These are phyloP conservation scores for Byssothecium circinans DNA, from an alignment of 2,329 filamentous ascomycete genomes.

Conservation along the genomic window DNA sequence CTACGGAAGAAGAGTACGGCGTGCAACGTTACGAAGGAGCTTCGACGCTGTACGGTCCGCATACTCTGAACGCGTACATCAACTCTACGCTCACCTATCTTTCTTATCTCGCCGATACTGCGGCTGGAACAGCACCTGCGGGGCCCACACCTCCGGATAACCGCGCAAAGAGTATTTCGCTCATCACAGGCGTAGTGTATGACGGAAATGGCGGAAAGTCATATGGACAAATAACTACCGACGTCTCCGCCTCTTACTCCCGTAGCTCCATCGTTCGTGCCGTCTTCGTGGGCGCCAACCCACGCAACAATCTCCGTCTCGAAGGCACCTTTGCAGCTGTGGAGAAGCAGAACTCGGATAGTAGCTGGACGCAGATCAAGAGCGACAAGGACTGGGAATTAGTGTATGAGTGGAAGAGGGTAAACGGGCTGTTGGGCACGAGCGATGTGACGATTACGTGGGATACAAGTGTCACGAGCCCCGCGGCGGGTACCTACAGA, in stretches of 20 bases:
- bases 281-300: slow-evolving; percentile 83
- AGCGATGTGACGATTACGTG: slow-evolving; percentile 80
- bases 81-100: slow-evolving; percentile 78
- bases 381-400: slow-evolving; percentile 83
- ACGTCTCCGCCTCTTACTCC: slow-evolving; percentile 59
- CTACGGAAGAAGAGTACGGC: slow-evolving; percentile 77
- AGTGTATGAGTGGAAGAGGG: slow-evolving; percentile 77
- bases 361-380: slow-evolving; percentile 66
- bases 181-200: slow-evolving; percentile 77
- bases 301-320: slow-evolving; percentile 80
- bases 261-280: slow-evolving; percentile 65
- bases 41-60: slow-evolving; percentile 81
- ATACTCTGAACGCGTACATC: slow-evolving; percentile 84
- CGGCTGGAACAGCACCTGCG: slow-evolving; percentile 36
- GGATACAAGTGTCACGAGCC: slow-evolving; percentile 63
- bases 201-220: slow-evolving; percentile 67
- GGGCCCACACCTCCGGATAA: slow-evolving; percentile 77
- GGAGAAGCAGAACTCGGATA: slow-evolving; percentile 59
- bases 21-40: slow-evolving; percentile 95
- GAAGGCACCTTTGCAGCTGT: slow-evolving; percentile 78
- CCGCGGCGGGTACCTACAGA: slow-evolving; percentile 67
- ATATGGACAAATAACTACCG: slow-evolving; percentile 68
- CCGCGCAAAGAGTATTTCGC: slow-evolving; percentile 70
- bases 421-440: slow-evolving; percentile 67
- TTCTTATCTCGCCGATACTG: slow-evolving; percentile 59